phyloP scores from a whole-genome alignment of 345 rosid genomes.

The Psidium guajava region DNA sequence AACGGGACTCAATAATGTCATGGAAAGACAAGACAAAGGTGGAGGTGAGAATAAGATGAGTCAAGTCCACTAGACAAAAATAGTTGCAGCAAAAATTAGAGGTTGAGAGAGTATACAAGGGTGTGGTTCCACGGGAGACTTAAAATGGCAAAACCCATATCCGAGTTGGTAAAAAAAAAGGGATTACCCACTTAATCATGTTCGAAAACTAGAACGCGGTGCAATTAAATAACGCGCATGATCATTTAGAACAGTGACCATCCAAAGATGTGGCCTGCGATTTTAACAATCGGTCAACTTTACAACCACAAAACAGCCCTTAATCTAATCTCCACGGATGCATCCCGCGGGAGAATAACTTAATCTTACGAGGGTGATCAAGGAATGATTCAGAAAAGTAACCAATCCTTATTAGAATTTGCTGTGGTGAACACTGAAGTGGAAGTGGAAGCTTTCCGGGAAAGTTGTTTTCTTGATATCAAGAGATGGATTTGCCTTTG shows the following conservation, averaged over 20 bases:
- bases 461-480: not conserved
- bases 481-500: not conserved
- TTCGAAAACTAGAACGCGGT: not conserved
- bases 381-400: not conserved
- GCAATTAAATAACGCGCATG: not conserved
- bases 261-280: not conserved
- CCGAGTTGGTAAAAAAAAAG: not conserved
- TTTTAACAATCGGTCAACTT: not conserved
- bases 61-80: not conserved
- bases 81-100: not conserved
- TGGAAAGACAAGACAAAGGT: not conserved
- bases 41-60: not conserved
- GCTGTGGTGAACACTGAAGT: not conserved
- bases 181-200: not conserved
- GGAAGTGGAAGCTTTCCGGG: no score
- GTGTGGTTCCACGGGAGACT: not conserved
- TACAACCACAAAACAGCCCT: not conserved
- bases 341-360: not conserved
- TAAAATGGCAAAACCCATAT: not conserved
- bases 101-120: not conserved
- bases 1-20: not conserved
- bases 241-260: not conserved
- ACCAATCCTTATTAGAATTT: not conserved
- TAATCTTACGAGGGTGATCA: not conserved
- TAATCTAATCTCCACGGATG: not conserved